Conservation (phyloP, 192 early-diverging fungal genomes). For the Diversispora eburnea region DNA sequence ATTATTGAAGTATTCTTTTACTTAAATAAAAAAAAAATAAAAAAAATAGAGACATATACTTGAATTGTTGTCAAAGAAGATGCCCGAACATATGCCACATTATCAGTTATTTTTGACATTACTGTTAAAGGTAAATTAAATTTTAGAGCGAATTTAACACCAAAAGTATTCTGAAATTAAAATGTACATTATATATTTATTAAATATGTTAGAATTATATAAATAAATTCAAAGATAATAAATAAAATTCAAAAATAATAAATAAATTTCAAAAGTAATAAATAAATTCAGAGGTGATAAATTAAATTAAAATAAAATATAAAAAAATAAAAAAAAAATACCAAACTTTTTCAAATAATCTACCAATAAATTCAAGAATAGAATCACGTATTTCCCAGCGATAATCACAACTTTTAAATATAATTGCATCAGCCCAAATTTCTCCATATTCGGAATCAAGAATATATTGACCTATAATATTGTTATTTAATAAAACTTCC, state of each 20-base stretch:
- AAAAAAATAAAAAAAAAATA: background rate
- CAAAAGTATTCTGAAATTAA: slow-evolving; percentile 19
- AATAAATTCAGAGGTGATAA: too few species aligned
- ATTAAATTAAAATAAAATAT: background rate
- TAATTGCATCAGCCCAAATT: slow-evolving; percentile 36
- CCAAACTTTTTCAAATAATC: slow-evolving; percentile 40
- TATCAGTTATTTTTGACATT: slow-evolving; percentile 43
- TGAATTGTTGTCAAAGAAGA: slow-evolving; percentile 44
- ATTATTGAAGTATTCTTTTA: too few species aligned
- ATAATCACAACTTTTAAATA: slow-evolving; percentile 41
- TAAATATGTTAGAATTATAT: background rate
- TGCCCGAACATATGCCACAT: slow-evolving; percentile 53
- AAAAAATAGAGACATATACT: slow-evolving; percentile 19
- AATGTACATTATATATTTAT: background rate
- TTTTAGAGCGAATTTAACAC: slow-evolving; percentile 41
- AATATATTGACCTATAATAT: slow-evolving; percentile 18
- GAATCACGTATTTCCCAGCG: slow-evolving; percentile 55
- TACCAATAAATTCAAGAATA: slow-evolving; percentile 47
- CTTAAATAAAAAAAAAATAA: too few species aligned
- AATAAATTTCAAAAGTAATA: too few species aligned
- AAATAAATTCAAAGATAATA: too few species aligned
- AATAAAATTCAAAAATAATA: background rate
- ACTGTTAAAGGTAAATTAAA: slow-evolving; percentile 38
- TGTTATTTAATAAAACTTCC: background rate
- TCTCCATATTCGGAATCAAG: slow-evolving; percentile 31